phyloP scores from a whole-genome alignment of 495 filamentous ascomycete genomes.

The Neurospora sublineolata region DNA sequence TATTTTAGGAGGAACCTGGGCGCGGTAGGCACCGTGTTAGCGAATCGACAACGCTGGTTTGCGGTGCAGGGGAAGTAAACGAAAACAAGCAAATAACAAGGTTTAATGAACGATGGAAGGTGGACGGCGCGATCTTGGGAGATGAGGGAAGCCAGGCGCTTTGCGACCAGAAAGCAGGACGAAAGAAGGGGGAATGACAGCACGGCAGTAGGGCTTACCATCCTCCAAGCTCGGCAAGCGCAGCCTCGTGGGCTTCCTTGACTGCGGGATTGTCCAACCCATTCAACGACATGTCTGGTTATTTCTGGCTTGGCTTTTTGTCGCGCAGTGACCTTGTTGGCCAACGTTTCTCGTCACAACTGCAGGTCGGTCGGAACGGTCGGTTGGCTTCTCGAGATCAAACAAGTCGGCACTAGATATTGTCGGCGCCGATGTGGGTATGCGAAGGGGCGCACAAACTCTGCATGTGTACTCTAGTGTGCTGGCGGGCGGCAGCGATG shows the following conservation, averaged over 20 bases:
- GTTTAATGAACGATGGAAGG: not conserved
- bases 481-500: not conserved
- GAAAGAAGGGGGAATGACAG: not conserved
- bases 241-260: conserved; percentile 72
- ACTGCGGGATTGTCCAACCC: conserved; percentile 76
- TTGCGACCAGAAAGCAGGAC: conserved; percentile 1
- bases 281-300: conserved; percentile 80
- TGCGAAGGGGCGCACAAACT: not conserved
- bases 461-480: not conserved
- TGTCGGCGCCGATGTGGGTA: not conserved
- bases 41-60: not conserved
- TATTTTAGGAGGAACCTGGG: conserved; percentile 92
- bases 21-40: conserved; percentile 10
- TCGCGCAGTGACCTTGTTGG: not conserved
- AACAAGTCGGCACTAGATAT: not conserved
- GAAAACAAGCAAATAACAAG: not conserved
- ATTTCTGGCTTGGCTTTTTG: not conserved
- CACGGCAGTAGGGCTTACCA: conserved; percentile 51
- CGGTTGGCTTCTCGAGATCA: not conserved
- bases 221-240: conserved; percentile 76
- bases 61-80: not conserved
- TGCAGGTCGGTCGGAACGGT: not conserved
- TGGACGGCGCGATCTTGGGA: not conserved
- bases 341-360: not conserved
- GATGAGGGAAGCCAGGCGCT: not conserved